Evolutionary conservation across 345 rosid genomes (phyloP).

Genomic region (Populus ilicifolia): DNA sequence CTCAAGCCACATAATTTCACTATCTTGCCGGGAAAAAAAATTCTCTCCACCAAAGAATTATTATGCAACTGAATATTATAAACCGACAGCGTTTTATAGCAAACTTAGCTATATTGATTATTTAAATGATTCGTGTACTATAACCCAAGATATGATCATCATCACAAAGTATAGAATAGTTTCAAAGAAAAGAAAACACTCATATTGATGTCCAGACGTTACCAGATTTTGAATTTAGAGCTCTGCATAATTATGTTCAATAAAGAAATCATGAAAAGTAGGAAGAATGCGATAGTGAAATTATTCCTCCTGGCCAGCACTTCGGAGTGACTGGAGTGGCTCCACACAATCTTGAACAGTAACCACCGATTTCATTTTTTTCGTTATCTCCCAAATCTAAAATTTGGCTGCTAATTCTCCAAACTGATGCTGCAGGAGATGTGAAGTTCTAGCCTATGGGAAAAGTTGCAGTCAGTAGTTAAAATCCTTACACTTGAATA

Average conservation of each 20-base stretch:
- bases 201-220: background rate
- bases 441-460: slow-evolving; percentile 69
- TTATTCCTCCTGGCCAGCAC: slow-evolving; percentile 58
- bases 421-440: slow-evolving; percentile 67
- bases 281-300: background rate
- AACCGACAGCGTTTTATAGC: no score
- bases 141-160: no score
- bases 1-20: no score
- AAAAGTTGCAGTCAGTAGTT: background rate
- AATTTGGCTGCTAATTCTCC: slow-evolving; percentile 60
- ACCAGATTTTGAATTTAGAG: background rate
- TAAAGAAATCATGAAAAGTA: background rate
- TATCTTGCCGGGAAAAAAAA: no score
- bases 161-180: background rate
- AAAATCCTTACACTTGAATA: background rate
- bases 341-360: slow-evolving; percentile 83
- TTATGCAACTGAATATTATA: no score
- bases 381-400: slow-evolving; percentile 36
- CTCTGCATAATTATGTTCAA: background rate
- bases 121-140: no score
- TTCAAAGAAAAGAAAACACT: background rate
- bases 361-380: slow-evolving; percentile 58
- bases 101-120: no score
- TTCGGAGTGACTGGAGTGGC: slow-evolving; percentile 92
- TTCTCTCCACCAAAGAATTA: no score